Conservation (phyloP, 805 yeast genomes). For the Debaryomyces castellii region DNA sequence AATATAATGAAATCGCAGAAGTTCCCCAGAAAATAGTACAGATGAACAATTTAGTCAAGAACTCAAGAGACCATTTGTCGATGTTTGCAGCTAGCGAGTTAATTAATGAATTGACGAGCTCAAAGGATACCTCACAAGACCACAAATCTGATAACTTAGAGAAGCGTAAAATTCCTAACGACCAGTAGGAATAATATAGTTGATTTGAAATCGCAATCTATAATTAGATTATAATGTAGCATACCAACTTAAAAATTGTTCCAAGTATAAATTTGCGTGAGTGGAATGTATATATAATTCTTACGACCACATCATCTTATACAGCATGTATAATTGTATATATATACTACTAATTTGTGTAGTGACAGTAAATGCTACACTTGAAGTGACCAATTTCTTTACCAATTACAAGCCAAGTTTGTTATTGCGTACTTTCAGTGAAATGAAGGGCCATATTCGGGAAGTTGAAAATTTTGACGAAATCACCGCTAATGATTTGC, state of each 20-base stretch:
- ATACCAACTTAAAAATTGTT: background rate
- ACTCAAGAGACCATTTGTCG: slow-evolving; percentile 2
- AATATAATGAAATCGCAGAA: slow-evolving; percentile 5
- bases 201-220: no score
- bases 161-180: background rate
- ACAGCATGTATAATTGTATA: background rate
- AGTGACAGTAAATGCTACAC: background rate
- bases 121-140: background rate
- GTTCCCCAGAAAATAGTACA: slow-evolving; percentile 1
- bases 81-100: slow-evolving; percentile 4
- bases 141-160: background rate
- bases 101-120: background rate
- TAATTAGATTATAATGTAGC: background rate
- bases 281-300: background rate
- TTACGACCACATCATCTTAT: background rate
- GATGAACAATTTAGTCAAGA: background rate
- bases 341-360: background rate
- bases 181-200: background rate
- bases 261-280: background rate
- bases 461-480: slow-evolving; percentile 10
- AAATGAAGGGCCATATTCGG: slow-evolving; percentile 7
- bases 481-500: slow-evolving; percentile 8
- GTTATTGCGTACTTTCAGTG: slow-evolving; percentile 5
- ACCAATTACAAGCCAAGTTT: slow-evolving; percentile 2
- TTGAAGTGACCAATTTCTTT: background rate